Percentiles rank a stretch among this genome's conserved stretches.
These are phyloP conservation scores for Podaxis rugospora DNA, from an alignment of 768 basidiomycete species.

Conservation along the genomic window DNA sequence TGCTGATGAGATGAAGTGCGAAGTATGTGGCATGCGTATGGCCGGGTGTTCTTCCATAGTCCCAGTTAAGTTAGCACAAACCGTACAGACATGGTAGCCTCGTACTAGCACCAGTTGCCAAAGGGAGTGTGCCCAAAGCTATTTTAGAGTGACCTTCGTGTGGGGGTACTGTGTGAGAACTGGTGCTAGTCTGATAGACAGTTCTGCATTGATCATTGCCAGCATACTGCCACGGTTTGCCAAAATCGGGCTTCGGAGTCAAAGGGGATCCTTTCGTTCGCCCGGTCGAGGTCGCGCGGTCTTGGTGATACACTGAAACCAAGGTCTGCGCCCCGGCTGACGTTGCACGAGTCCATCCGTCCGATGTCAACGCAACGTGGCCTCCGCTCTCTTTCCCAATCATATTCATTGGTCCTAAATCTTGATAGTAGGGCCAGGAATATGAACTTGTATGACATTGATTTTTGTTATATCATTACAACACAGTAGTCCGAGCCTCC, in stretches of 20 bases:
- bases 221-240: not conserved
- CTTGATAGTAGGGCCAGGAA: not conserved
- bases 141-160: not conserved
- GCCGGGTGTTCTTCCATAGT: not conserved
- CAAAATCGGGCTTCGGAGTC: not conserved
- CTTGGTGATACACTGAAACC: not conserved
- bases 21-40: not conserved
- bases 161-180: not conserved
- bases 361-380: not conserved
- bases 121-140: not conserved
- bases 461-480: slow-evolving; percentile 8
- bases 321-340: not conserved
- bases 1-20: not conserved
- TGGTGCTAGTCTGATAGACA: not conserved
- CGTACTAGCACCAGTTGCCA: not conserved
- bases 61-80: not conserved
- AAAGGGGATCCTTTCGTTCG: not conserved
- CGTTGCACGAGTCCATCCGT: not conserved
- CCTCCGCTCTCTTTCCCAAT: not conserved
- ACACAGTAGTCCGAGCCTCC: slow-evolving; percentile 3
- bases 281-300: too few relatives aligned
- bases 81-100: not conserved
- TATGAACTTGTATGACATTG: slow-evolving; percentile 7
- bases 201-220: not conserved
- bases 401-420: not conserved